A percentile compares a stretch with the other conserved stretches of the same genome.
Evolutionary conservation across 352 stramenopile genomes (phyloP).

Genomic region (Globisporangium acanthophoron): DNA sequence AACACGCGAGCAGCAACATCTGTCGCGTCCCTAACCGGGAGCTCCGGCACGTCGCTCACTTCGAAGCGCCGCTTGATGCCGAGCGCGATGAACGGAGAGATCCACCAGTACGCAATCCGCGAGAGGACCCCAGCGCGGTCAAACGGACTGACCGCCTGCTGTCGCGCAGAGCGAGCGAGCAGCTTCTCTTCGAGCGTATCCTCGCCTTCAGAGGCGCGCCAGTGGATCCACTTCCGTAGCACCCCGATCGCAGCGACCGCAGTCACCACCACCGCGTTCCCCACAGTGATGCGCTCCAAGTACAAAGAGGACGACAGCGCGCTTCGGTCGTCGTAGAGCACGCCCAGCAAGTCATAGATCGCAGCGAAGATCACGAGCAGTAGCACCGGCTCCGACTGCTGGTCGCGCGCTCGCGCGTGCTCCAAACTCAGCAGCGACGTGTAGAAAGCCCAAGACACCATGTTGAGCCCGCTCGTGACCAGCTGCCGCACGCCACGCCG

Average conservation of each 20-base stretch:
- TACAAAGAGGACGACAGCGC: background rate
- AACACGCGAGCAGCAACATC: slow-evolving; percentile 36
- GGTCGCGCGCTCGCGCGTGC: background rate
- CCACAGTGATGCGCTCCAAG: background rate
- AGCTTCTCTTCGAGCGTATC: background rate
- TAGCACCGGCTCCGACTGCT: background rate
- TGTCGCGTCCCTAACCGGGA: slow-evolving; percentile 48
- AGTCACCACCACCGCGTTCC: background rate
- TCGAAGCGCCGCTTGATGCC: slow-evolving; percentile 51
- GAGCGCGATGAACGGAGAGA: slow-evolving; percentile 57
- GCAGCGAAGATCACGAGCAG: slow-evolving; percentile 15
- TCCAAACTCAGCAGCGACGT: slow-evolving; percentile 12
- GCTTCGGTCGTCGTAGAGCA: background rate
- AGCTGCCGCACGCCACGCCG: slow-evolving; percentile 1
- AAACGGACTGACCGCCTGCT: slow-evolving; percentile 25
- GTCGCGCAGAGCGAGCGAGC: background rate
- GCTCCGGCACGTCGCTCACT: slow-evolving; percentile 44
- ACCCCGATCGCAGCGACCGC: slow-evolving; percentile 8
- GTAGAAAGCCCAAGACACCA: slow-evolving; percentile 16
- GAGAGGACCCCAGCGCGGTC: slow-evolving; percentile 50
- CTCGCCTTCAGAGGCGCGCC: background rate
- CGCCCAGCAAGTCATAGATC: slow-evolving; percentile 8
- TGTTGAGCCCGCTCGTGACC: slow-evolving; percentile 11
- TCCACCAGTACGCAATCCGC: slow-evolving; percentile 61
- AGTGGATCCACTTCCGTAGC: slow-evolving; percentile 8